phyloP scores from a whole-genome alignment of 257 asterid genomes.

The Coffea eugenioides region DNA sequence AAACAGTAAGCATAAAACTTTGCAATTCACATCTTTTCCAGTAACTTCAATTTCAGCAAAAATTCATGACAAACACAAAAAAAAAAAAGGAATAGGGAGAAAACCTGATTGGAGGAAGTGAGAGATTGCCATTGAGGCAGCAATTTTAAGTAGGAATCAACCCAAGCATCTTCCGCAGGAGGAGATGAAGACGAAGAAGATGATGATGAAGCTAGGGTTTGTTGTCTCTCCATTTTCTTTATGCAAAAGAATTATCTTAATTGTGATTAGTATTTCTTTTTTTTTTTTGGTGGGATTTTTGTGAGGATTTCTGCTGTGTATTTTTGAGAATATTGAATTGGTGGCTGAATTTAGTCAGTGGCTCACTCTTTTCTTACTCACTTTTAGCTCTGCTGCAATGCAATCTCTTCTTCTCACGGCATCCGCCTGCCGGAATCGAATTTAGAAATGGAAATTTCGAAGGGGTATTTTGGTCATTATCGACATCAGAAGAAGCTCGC shows the following conservation, averaged over 20 bases:
- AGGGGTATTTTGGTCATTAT: no score
- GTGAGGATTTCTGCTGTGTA: no score
- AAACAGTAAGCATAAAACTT: no score
- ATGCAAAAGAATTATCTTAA: not conserved
- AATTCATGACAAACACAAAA: not conserved
- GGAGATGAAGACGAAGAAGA: conserved; percentile 42
- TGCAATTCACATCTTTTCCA: not conserved
- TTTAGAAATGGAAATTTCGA: no score
- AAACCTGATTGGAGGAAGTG: conserved; percentile 53
- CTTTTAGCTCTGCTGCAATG: no score
- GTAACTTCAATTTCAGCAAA: not conserved
- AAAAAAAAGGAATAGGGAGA: not conserved
- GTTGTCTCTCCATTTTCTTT: conserved; percentile 57
- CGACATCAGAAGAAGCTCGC: no score
- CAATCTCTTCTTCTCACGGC: no score
- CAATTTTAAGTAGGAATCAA: conserved; percentile 44
- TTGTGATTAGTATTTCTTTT: no score
- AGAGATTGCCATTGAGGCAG: conserved; percentile 64
- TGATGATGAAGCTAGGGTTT: conserved; percentile 76
- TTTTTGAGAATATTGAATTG: no score
- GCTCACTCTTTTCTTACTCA: no score
- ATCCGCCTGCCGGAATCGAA: no score
- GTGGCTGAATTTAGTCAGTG: no score
- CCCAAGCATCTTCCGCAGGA: conserved; percentile 86
- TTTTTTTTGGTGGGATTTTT: not conserved